Percentiles rank a stretch among this genome's conserved stretches.
Evolutionary conservation across 495 filamentous ascomycete species (phyloP).

Genomic region (Schizothecium vesticola): DNA sequence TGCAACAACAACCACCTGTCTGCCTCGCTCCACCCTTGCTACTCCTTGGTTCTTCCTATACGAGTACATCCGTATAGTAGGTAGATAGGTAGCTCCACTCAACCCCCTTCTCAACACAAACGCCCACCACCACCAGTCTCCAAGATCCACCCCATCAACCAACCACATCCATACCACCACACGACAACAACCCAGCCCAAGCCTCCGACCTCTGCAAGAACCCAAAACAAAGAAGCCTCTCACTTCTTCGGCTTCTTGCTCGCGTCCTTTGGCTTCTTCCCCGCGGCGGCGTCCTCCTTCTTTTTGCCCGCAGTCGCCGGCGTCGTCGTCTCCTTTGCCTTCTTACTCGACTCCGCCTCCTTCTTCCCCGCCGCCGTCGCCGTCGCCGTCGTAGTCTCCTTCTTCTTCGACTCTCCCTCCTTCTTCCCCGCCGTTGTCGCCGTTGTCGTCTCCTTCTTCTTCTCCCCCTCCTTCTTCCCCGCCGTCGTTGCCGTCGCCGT

Average conservation of each 20-base stretch:
- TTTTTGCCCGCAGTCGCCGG: neutral
- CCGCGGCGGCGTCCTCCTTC: neutral
- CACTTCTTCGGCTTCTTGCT: neutral
- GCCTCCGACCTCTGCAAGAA: neutral
- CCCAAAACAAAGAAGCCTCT: neutral
- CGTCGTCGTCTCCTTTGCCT: neutral
- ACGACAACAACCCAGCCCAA: neutral
- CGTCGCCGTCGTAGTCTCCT: neutral
- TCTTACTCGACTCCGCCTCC: neutral
- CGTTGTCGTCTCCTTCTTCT: too few relatives aligned
- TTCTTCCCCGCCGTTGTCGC: neutral
- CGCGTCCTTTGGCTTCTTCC: neutral
- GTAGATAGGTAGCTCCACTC: neutral
- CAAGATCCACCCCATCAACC: neutral
- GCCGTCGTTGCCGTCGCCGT: too few relatives aligned
- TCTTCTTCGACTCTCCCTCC: neutral
- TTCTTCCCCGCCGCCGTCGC: too few relatives aligned
- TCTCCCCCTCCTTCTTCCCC: too few relatives aligned
- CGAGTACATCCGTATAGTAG: neutral
- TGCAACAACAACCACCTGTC: neutral
- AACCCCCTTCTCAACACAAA: neutral
- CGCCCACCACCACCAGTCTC: neutral
- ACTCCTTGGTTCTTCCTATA: neutral
- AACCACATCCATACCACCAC: neutral
- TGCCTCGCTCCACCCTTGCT: neutral